These are phyloP conservation scores for Trichoderma simmonsii DNA, from an alignment of 2,329 filamentous ascomycete genomes.

Conservation along the genomic window DNA sequence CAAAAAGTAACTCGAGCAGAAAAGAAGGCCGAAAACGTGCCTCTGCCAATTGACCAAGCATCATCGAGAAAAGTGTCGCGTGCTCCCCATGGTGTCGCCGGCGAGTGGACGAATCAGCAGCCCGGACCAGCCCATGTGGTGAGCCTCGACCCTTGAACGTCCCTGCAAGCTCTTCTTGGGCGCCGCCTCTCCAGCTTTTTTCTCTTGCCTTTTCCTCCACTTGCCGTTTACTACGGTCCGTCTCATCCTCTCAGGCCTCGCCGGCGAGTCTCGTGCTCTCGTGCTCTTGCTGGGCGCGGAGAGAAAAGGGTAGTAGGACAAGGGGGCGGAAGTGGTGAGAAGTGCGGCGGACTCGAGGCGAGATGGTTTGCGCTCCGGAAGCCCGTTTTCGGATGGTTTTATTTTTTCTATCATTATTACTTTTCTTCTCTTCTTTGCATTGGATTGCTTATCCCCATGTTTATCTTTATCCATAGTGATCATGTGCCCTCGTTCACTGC, in stretches of 20 bases:
- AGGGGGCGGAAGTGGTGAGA: background rate
- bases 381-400: background rate
- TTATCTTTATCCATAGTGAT: background rate
- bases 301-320: background rate
- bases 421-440: background rate
- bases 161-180: constrained; percentile 9
- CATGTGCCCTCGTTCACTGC: background rate
- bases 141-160: background rate
- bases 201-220: background rate
- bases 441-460: background rate
- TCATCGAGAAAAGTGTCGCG: constrained; percentile 44
- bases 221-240: background rate
- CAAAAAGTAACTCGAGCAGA: background rate
- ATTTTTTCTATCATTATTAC: background rate
- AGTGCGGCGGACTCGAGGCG: background rate
- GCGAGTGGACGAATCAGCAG: constrained; percentile 33
- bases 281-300: background rate
- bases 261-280: constrained; percentile 14
- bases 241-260: constrained; percentile 15
- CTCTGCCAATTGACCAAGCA: constrained; percentile 39
- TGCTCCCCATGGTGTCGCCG: constrained; percentile 31
- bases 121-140: constrained; percentile 34
- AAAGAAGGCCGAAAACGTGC: constrained; percentile 4
- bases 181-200: background rate
- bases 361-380: background rate